Evolutionary conservation across 2,329 filamentous ascomycete species (phyloP).

Genomic region (Aspergillus caelatus): DNA sequence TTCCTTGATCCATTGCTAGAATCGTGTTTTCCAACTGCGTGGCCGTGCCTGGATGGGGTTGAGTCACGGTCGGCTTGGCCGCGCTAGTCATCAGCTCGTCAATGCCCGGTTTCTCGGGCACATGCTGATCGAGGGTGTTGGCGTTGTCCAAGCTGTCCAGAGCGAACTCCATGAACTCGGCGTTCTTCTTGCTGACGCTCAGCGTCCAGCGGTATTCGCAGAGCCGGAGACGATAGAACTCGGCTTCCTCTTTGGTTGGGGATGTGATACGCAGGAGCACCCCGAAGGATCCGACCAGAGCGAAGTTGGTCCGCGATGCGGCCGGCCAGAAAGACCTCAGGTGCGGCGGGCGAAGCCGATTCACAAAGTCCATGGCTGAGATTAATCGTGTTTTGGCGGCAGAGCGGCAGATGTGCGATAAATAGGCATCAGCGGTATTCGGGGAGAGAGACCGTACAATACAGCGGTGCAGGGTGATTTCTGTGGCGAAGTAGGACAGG

Average conservation of each 20-base stretch:
- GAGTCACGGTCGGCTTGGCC: conserved; percentile 27
- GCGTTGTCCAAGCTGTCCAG: conserved; percentile 77
- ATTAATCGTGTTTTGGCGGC: conserved; percentile 93
- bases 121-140: conserved; percentile 67
- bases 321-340: conserved; percentile 82
- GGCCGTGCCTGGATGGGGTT: conserved; percentile 20
- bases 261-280: conserved; percentile 87
- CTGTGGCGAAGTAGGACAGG: conserved; percentile 88
- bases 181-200: conserved; percentile 77
- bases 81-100: conserved; percentile 42
- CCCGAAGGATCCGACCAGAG: conserved; percentile 91
- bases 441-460: conserved; percentile 78
- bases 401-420: conserved; percentile 88
- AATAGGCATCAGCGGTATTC: conserved; percentile 69
- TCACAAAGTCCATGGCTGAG: conserved; percentile 96
- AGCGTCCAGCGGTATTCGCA: conserved; percentile 95
- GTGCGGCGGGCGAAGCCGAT: conserved; percentile 82
- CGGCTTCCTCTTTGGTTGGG: conserved; percentile 82
- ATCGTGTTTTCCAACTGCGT: conserved; percentile 30
- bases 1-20: conserved; percentile 25
- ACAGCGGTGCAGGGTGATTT: conserved; percentile 88
- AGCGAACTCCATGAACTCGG: conserved; percentile 61
- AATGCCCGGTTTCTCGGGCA: conserved; percentile 71
- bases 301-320: conserved; percentile 69
- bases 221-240: conserved; percentile 84